These are phyloP conservation scores for Cytospora paraplurivora DNA, from an alignment of 2,329 filamentous ascomycete genomes.

Conservation along the genomic window DNA sequence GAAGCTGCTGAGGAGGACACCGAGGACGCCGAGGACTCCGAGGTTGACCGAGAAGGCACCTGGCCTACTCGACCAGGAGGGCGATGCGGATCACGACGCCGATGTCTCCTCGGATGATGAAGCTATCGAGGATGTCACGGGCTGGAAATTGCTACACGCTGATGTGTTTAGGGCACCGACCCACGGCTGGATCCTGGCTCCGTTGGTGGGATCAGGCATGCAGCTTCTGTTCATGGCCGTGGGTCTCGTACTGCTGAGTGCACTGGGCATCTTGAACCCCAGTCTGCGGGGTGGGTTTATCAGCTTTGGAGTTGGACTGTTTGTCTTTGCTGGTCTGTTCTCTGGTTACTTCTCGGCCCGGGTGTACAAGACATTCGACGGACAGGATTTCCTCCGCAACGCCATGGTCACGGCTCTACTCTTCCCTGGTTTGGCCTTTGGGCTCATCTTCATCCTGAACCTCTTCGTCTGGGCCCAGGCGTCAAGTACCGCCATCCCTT, in stretches of 20 bases:
- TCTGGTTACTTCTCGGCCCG: slow-evolving; percentile 86
- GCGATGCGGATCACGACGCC: slow-evolving; percentile 53
- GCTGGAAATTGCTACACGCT: slow-evolving; percentile 87
- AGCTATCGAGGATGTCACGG: slow-evolving; percentile 74
- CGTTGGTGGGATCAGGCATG: slow-evolving; percentile 81
- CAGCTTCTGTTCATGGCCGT: slow-evolving; percentile 82
- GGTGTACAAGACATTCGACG: slow-evolving; percentile 82
- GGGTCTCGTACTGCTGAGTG: slow-evolving; percentile 71
- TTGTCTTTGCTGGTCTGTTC: slow-evolving; percentile 80
- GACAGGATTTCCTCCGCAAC: slow-evolving; percentile 73
- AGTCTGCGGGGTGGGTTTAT: slow-evolving; percentile 89
- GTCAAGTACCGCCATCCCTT: slow-evolving; percentile 83
- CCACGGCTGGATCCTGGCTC: slow-evolving; percentile 73
- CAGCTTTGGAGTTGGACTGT: slow-evolving; percentile 79
- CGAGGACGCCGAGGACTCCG: slow-evolving; percentile 41
- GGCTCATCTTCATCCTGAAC: slow-evolving; percentile 76
- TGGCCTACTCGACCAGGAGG: slow-evolving; percentile 63
- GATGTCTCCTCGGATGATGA: slow-evolving; percentile 70
- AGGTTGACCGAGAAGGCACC: slow-evolving; percentile 53
- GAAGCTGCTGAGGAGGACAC: slow-evolving; percentile 50
- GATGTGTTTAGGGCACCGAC: slow-evolving; percentile 80
- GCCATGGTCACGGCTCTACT: slow-evolving; percentile 75
- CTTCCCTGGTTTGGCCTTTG: slow-evolving; percentile 78
- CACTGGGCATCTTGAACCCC: slow-evolving; percentile 78
- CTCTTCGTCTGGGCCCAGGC: slow-evolving; percentile 90